A percentile compares a stretch with the other conserved stretches of the same genome.
phyloP scores from a whole-genome alignment of 2,329 filamentous ascomycete genomes.

The Pochonia chlamydosporia region DNA sequence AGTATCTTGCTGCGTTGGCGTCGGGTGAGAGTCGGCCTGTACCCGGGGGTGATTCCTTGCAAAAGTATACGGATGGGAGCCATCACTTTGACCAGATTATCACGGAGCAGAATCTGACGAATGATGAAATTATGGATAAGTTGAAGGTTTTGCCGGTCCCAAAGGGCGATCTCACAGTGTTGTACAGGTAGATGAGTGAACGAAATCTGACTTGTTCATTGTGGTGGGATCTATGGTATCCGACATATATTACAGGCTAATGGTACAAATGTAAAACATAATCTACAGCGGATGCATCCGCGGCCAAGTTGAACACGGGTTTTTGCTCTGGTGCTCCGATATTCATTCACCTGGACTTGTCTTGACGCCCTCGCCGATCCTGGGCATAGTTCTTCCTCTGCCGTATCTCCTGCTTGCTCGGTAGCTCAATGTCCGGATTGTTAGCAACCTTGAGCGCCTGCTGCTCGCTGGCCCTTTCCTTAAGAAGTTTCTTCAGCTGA shows the following conservation, averaged over 20 bases:
- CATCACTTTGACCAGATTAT: slow-evolving; percentile 80
- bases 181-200: slow-evolving; percentile 38
- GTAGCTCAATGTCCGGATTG: slow-evolving; percentile 35
- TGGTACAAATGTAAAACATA: neutral
- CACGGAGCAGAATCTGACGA: slow-evolving; percentile 65
- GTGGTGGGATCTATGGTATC: neutral
- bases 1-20: slow-evolving; percentile 51
- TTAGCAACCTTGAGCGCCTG: slow-evolving; percentile 27
- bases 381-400: slow-evolving; percentile 14
- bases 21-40: slow-evolving; percentile 42
- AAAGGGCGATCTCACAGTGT: slow-evolving; percentile 46
- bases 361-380: slow-evolving; percentile 4
- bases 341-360: neutral
- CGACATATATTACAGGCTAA: slow-evolving; percentile 3
- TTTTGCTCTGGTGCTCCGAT: too few species aligned
- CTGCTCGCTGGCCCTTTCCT: slow-evolving; percentile 12
- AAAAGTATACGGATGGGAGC: slow-evolving; percentile 66
- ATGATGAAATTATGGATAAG: slow-evolving; percentile 64
- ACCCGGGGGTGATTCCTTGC: slow-evolving; percentile 45
- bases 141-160: slow-evolving; percentile 52
- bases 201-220: neutral
- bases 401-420: slow-evolving; percentile 28
- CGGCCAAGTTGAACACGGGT: too few species aligned
- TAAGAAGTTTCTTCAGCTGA: slow-evolving; percentile 23
- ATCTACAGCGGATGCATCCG: neutral